phyloP scores from a whole-genome alignment of 306 rosid genomes.

The Begonia masoniana region DNA sequence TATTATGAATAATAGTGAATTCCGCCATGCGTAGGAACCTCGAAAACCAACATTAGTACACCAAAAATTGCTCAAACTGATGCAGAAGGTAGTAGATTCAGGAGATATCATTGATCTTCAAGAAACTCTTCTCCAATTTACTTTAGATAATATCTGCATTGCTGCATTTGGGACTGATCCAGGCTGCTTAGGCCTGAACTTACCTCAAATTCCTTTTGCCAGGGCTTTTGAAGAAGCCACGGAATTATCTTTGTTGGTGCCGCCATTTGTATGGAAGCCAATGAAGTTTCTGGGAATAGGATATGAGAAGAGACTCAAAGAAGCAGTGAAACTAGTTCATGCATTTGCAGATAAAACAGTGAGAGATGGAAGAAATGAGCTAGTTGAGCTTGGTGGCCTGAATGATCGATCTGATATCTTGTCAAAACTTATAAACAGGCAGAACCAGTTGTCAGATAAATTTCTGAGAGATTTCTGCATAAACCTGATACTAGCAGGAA shows the following conservation, averaged over 20 bases:
- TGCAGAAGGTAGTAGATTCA: slow-evolving; percentile 10
- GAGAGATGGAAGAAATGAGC: slow-evolving; percentile 10
- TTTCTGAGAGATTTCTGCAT: slow-evolving; percentile 25
- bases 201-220: slow-evolving; percentile 11
- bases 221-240: slow-evolving; percentile 31
- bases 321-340: slow-evolving; percentile 16
- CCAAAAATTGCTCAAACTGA: slow-evolving; percentile 16
- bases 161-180: slow-evolving; percentile 31
- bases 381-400: slow-evolving; percentile 4
- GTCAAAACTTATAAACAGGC: slow-evolving; percentile 18
- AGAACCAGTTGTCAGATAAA: slow-evolving; percentile 10
- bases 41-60: no score
- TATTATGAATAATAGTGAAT: no score
- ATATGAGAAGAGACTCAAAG: slow-evolving; percentile 18
- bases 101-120: slow-evolving; percentile 23
- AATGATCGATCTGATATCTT: slow-evolving; percentile 18
- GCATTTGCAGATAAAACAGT: slow-evolving; percentile 18
- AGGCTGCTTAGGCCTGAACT: slow-evolving; percentile 20
- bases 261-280: slow-evolving; percentile 26
- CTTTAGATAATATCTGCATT: slow-evolving; percentile 31
- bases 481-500: slow-evolving; percentile 34
- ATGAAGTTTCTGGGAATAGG: slow-evolving; percentile 18
- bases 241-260: slow-evolving; percentile 13
- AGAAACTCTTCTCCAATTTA: slow-evolving; percentile 29
- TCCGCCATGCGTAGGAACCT: no score